phyloP scores from a whole-genome alignment of 2,329 filamentous ascomycete species.

The Scedosporium aurantiacum region DNA sequence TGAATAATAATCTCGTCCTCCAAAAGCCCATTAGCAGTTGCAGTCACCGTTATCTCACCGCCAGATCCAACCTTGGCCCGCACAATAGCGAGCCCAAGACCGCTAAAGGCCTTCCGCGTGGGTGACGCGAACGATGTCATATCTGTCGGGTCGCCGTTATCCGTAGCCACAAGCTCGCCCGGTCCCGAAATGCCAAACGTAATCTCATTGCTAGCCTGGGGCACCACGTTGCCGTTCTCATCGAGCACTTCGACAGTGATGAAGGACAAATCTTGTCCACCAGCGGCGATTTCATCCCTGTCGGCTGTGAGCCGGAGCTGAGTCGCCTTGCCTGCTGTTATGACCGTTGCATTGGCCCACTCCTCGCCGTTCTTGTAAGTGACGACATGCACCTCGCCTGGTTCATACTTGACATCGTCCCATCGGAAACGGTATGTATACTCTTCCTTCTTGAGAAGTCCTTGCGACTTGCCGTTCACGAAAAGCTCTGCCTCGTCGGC shows the following conservation, averaged over 20 bases:
- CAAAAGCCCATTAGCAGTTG: not conserved
- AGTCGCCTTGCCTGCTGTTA: conserved; percentile 29
- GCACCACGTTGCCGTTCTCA: conserved; percentile 28
- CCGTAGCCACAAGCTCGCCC: conserved; percentile 36
- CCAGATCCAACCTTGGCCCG: conserved; percentile 12
- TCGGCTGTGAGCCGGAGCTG: conserved; percentile 28
- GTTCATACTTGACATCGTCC: conserved; percentile 36
- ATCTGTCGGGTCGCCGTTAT: conserved; percentile 39
- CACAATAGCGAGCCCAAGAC: conserved; percentile 29
- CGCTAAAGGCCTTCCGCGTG: conserved; percentile 28
- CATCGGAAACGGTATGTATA: conserved; percentile 39
- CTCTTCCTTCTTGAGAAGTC: conserved; percentile 22
- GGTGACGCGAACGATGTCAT: conserved; percentile 28
- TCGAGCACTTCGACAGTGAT: conserved; percentile 35
- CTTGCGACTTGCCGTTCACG: conserved; percentile 35
- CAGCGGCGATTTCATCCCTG: conserved; percentile 23
- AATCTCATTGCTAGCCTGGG: conserved; percentile 28
- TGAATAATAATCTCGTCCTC: not conserved
- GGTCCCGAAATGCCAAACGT: conserved; percentile 31
- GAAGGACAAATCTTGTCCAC: conserved; percentile 35
- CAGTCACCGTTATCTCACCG: not conserved
- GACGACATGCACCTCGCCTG: conserved; percentile 35
- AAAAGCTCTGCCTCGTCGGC: conserved; percentile 45
- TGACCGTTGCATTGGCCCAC: conserved; percentile 32
- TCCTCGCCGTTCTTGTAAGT: conserved; percentile 33